These are phyloP conservation scores for Dothistroma pini DNA, from an alignment of 2,329 filamentous ascomycete genomes.

Conservation along the genomic window DNA sequence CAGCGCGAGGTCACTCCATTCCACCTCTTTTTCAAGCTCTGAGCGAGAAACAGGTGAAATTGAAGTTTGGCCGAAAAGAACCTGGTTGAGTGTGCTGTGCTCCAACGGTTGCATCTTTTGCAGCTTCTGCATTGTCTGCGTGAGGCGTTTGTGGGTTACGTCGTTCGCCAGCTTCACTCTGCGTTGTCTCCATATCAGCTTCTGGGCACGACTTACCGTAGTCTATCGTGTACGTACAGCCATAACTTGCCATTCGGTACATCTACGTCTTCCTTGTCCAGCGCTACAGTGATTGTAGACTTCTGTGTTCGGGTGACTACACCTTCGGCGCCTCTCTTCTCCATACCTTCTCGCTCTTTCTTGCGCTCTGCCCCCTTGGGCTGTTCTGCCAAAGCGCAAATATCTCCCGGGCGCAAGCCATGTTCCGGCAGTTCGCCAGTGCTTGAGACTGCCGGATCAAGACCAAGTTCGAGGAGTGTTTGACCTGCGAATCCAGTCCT, in stretches of 20 bases:
- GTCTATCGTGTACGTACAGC: conserved; percentile 50
- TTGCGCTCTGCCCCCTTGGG: conserved; percentile 67
- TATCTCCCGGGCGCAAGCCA: conserved; percentile 71
- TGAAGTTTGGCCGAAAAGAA: conserved; percentile 57
- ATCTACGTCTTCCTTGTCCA: conserved; percentile 61
- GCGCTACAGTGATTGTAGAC: conserved; percentile 60
- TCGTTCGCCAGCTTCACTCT: conserved; percentile 65
- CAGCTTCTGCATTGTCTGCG: conserved; percentile 59
- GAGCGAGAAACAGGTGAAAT: conserved; percentile 47
- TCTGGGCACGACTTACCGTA: conserved; percentile 19
- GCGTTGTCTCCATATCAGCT: conserved; percentile 24
- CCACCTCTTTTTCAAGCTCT: conserved; percentile 44
- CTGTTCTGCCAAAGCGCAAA: conserved; percentile 73
- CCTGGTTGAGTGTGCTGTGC: conserved; percentile 56
- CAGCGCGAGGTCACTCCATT: conserved; percentile 54
- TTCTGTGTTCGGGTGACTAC: conserved; percentile 65
- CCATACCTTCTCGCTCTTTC: conserved; percentile 66
- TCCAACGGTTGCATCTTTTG: conserved; percentile 54
- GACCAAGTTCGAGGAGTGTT: conserved; percentile 74
- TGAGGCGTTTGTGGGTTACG: conserved; percentile 63
- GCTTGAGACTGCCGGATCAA: conserved; percentile 65
- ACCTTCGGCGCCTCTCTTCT: conserved; percentile 64
- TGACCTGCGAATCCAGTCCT: conserved; percentile 91
- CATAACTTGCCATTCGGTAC: conserved; percentile 56
- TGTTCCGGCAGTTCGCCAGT: conserved; percentile 61